These are phyloP conservation scores for Boletellus deceptivus DNA, from an alignment of 1,284 basidiomycete genomes.

Conservation along the genomic window DNA sequence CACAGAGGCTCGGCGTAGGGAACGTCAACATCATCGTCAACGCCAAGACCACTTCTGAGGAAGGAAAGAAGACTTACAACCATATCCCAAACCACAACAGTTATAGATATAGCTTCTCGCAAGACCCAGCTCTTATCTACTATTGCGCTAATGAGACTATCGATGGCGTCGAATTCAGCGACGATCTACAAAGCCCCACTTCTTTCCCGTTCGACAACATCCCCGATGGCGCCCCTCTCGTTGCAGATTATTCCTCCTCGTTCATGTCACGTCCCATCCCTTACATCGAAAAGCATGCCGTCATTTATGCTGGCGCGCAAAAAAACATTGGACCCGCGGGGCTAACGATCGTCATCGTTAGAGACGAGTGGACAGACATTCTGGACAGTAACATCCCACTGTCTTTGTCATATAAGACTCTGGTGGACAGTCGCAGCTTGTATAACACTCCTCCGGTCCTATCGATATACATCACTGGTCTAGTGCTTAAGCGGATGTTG, in stretches of 20 bases:
- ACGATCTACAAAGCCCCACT: constrained; percentile 47
- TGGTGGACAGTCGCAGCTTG: constrained; percentile 74
- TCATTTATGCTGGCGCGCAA: constrained; percentile 98
- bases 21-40: constrained; percentile 72
- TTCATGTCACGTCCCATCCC: constrained; percentile 97
- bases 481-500: constrained; percentile 78
- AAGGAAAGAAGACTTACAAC: constrained; percentile 69
- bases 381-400: constrained; percentile 78
- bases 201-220: constrained; percentile 88
- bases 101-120: constrained; percentile 80
- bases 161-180: constrained; percentile 89
- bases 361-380: constrained; percentile 75
- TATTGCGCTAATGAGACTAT: constrained; percentile 99
- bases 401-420: constrained; percentile 83
- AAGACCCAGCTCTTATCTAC: constrained; percentile 85
- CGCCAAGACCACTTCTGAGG: constrained; percentile 56
- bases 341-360: constrained; percentile 89
- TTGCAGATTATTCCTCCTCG: constrained; percentile 95
- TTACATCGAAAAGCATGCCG: constrained; percentile 81
- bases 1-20: constrained; percentile 58
- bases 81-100: constrained; percentile 71
- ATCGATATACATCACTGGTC: constrained; percentile 87
- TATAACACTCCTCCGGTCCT: constrained; percentile 97
- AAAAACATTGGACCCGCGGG: constrained; percentile 98
- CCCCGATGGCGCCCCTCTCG: constrained; percentile 69